These are phyloP conservation scores for Avena eriantha DNA, from an alignment of 176 grass and related monocot species.

Conservation along the genomic window DNA sequence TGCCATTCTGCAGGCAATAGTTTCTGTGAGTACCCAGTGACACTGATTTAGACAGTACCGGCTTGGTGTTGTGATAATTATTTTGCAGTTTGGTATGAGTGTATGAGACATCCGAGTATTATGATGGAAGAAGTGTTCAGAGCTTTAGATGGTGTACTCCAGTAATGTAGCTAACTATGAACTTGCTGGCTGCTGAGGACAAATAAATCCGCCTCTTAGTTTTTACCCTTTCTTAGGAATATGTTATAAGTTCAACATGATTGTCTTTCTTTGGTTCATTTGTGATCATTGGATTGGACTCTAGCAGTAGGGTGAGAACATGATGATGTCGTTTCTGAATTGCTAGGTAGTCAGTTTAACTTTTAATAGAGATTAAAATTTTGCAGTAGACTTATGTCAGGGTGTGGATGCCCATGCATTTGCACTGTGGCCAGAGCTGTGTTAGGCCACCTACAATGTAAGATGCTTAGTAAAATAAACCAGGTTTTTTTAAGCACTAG, in stretches of 20 bases:
- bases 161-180: neutral
- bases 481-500: too few relatives aligned
- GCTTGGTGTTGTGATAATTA: neutral
- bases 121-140: neutral
- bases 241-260: neutral
- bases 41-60: neutral
- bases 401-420: neutral
- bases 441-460: neutral
- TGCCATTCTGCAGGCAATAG: neutral
- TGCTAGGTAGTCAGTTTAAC: neutral
- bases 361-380: neutral
- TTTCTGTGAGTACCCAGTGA: neutral
- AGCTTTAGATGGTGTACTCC: neutral
- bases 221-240: neutral
- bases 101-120: neutral
- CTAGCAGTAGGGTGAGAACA: neutral
- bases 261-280: neutral
- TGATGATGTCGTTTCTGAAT: neutral
- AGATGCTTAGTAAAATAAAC: too few relatives aligned
- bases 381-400: neutral
- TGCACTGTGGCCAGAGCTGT: neutral
- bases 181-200: neutral
- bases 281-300: slow-evolving; percentile 1
- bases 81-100: neutral
- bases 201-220: neutral